Evolutionary conservation across 2,329 filamentous ascomycete species (phyloP).

Genomic region (Sordariomycetes sp.): DNA sequence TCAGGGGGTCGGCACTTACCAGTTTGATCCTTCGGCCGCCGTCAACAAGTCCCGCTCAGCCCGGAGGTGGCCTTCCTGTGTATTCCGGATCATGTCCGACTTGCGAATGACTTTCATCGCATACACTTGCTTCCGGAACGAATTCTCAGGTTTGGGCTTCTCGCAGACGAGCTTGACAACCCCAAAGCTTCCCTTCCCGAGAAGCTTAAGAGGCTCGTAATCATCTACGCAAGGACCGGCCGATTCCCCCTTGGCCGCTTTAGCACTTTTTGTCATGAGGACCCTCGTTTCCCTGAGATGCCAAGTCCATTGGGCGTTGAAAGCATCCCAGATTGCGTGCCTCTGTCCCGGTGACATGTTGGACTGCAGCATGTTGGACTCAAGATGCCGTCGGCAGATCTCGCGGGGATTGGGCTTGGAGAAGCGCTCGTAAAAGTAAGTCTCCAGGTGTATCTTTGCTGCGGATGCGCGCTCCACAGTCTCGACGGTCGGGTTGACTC

Average conservation of each 20-base stretch:
- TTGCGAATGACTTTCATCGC: conserved; percentile 98
- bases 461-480: conserved; percentile 73
- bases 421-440: conserved; percentile 65
- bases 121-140: conserved; percentile 48
- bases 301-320: conserved; percentile 57
- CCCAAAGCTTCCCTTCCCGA: conserved; percentile 92
- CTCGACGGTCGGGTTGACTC: conserved; percentile 20
- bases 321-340: conserved; percentile 42
- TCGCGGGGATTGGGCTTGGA: conserved; percentile 25
- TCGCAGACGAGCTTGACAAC: conserved; percentile 79
- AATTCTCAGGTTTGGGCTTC: conserved; percentile 24
- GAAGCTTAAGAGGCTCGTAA: conserved; percentile 71
- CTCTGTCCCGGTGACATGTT: conserved; percentile 44
- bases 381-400: conserved; percentile 21
- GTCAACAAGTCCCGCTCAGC: conserved; percentile 90
- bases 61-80: conserved; percentile 84
- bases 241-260: conserved; percentile 5
- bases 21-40: conserved; percentile 74
- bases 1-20: conserved; percentile 31
- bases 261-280: conserved; percentile 50
- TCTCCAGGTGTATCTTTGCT: conserved; percentile 80
- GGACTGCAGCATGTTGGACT: conserved; percentile 42
- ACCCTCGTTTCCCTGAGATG: conserved; percentile 64
- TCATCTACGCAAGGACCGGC: conserved; percentile 13
- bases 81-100: conserved; percentile 80